These are phyloP conservation scores for Bruguiera sexangula DNA, from an alignment of 345 rosid species.

Conservation along the genomic window DNA sequence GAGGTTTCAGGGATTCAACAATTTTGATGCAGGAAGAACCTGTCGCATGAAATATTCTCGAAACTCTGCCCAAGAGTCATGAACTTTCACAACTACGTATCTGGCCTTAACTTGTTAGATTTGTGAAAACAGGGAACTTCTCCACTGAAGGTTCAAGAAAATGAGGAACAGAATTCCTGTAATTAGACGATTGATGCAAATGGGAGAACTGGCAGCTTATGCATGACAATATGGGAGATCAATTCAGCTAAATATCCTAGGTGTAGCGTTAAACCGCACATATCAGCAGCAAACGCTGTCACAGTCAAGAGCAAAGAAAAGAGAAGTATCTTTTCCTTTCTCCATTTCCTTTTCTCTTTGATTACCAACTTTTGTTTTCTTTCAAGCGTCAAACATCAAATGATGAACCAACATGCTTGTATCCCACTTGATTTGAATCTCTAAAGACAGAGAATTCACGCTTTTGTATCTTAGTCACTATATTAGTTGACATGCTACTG, in stretches of 20 bases:
- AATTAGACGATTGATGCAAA: background rate
- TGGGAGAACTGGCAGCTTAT: background rate
- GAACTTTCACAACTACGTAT: conserved; percentile 78
- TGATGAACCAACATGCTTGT: background rate
- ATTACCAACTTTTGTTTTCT: background rate
- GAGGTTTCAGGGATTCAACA: background rate
- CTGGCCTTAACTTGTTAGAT: conserved; percentile 24
- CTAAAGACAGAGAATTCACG: background rate
- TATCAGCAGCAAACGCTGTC: too few relatives aligned
- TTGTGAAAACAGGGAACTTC: conserved; percentile 27
- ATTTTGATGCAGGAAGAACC: conserved; percentile 38
- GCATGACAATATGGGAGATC: too few relatives aligned
- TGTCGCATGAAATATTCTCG: conserved; percentile 68
- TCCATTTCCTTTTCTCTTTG: too few relatives aligned
- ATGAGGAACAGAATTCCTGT: background rate
- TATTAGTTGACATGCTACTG: conserved; percentile 5
- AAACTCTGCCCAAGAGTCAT: conserved; percentile 75
- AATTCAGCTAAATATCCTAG: too few relatives aligned
- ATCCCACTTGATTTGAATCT: background rate
- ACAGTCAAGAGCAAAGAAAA: too few relatives aligned
- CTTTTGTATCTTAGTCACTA: background rate
- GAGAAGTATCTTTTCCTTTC: too few relatives aligned
- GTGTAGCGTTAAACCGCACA: too few relatives aligned
- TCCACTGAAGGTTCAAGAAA: background rate
- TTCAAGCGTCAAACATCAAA: background rate